Base-by-base conservation (phyloP, 1,139 yeast species). In the Kluyveromyces sp. region DNA sequence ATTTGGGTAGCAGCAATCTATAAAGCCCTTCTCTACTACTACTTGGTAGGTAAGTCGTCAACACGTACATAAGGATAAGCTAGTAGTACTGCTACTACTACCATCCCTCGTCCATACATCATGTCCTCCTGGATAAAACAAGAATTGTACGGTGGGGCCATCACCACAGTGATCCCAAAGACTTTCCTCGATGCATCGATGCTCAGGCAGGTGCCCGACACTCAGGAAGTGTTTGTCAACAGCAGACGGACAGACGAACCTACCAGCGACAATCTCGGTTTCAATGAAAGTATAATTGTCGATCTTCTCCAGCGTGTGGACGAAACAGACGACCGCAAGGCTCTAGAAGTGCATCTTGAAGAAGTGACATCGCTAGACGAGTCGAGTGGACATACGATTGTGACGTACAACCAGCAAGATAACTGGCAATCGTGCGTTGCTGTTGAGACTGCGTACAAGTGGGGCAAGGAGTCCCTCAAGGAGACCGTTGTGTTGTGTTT, bases 191-290 rank as follows among this genome's bases (percentile, higher is more conserved):
- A 89, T 61, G 95, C 87, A 1, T 82, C 95, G 1, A 62, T 68
- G 39, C 64, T 88, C 45, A 71, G 97, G 48, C 86, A 85, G 52
- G 79, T 89, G 1, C 96, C 97, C 0, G 96, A 89, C 58, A 81
- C 86, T 2, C 96, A 89, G 60, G 97, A 89, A 61, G 95, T 87
- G 30, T 89, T 75, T 59, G 76, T 87, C 55, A 57, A 64, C 44
- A 53, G 54, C 40, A 52, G 64, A 21, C 41, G 54, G n/a, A 54
- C 58, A 3, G 46, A 55, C 3, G 73, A 69, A 48, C 60, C 65
- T 1, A 58, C 59, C 25, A 59, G 63, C 28, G 65, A 70, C 47
- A 51, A 64, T 4, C 54, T 71, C 42, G 65, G 68, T 39, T 60
- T 64, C 41, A 80, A 83, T 49, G 81, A 77, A 53, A 77, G 90